Evolutionary conservation across 805 yeast genomes (phyloP).

Genomic region (Yueomyces sinensis): DNA sequence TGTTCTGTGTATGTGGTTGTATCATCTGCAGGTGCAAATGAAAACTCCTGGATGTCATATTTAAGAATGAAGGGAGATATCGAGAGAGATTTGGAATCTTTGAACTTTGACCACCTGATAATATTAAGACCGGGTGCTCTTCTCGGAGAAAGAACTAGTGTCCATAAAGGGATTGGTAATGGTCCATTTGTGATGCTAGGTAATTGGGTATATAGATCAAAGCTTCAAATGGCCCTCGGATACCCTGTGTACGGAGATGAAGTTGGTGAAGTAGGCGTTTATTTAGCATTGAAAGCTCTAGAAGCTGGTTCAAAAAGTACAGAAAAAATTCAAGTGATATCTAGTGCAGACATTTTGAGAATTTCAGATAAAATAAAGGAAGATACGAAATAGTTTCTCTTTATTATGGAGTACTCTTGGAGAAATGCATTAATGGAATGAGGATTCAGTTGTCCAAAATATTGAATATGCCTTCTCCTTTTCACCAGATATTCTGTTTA

Average conservation of each 20-base stretch:
- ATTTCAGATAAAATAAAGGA: conserved; percentile 7
- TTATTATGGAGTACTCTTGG: too few relatives aligned
- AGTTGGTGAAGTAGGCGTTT: conserved; percentile 44
- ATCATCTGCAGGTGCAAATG: conserved; percentile 51
- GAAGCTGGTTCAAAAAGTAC: conserved; percentile 2
- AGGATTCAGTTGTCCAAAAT: too few relatives aligned
- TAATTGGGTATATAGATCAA: conserved; percentile 22
- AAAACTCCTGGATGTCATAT: conserved; percentile 47
- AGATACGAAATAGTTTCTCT: too few relatives aligned
- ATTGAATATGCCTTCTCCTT: too few relatives aligned
- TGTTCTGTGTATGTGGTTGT: conserved; percentile 55
- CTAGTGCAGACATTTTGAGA: conserved; percentile 18
- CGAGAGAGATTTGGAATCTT: conserved; percentile 50
- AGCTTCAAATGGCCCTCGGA: conserved; percentile 20
- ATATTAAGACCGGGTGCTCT: conserved; percentile 69
- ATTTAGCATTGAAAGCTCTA: conserved; percentile 23
- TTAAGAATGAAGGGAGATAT: conserved; percentile 58
- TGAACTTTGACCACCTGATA: conserved; percentile 58
- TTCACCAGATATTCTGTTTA: too few relatives aligned
- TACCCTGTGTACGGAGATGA: conserved; percentile 52
- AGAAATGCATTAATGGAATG: too few relatives aligned
- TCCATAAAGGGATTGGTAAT: conserved; percentile 27
- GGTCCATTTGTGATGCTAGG: conserved; percentile 24
- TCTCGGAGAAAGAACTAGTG: conserved; percentile 43
- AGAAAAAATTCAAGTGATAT: conserved; percentile 20